Evolutionary conservation across 306 rosid species (phyloP).

Genomic region (Acacia confusa): DNA sequence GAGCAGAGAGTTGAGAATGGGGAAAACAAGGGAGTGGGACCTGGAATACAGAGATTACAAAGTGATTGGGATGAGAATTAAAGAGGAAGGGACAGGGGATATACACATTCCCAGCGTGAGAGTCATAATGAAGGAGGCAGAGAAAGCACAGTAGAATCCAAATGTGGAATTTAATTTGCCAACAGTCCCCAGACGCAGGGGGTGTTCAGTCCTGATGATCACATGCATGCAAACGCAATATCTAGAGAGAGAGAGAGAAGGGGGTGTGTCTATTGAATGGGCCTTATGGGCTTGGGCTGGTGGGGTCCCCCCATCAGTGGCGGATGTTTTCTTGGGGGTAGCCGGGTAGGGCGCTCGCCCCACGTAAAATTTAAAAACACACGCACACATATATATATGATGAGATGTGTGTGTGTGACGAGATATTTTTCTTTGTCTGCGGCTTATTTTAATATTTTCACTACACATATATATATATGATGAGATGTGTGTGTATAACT

Average conservation of each 20-base stretch:
- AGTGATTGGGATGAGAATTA: conserved; percentile 31
- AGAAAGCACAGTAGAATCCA: neutral
- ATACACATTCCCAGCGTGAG: conserved; percentile 59
- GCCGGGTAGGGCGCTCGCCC: no score
- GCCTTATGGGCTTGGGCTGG: conserved; percentile 44
- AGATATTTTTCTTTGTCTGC: no score
- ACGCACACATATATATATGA: no score
- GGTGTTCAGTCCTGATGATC: neutral
- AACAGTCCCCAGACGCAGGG: neutral
- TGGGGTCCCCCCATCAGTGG: no score
- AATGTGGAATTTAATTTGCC: conserved; percentile 15
- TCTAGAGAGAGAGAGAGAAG: neutral
- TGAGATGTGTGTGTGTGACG: no score
- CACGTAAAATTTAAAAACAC: no score
- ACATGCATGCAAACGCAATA: conserved; percentile 13
- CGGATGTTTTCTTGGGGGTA: no score
- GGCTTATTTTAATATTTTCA: no score
- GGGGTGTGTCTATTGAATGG: conserved; percentile 36
- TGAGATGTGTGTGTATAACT: no score
- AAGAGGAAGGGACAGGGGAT: conserved; percentile 35
- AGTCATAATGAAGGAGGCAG: conserved; percentile 35
- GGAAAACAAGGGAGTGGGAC: conserved; percentile 17
- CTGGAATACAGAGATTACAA: conserved; percentile 15
- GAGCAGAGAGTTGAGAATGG: neutral
- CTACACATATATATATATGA: no score